These are phyloP conservation scores for Tulasnella sp. DNA, from an alignment of 768 basidiomycete species.

Conservation along the genomic window DNA sequence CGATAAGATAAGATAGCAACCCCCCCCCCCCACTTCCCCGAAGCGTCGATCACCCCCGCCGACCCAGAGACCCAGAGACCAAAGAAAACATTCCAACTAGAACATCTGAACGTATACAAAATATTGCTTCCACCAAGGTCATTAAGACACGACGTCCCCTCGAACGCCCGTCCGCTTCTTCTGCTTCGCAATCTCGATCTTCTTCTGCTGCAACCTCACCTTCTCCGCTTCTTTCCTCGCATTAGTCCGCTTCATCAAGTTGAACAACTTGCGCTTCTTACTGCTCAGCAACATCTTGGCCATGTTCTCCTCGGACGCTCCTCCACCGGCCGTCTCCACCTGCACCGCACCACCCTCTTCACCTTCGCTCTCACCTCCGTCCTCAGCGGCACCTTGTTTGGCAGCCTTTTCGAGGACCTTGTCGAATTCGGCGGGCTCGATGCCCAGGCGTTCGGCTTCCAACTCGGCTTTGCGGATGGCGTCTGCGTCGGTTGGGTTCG, in stretches of 20 bases:
- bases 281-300: slow-evolving; percentile 98
- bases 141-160: neutral
- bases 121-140: too few relatives aligned
- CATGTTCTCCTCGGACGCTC: slow-evolving; percentile 67
- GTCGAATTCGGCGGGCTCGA: slow-evolving; percentile 75
- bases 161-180: slow-evolving; percentile 36
- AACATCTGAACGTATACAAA: neutral
- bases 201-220: slow-evolving; percentile 51
- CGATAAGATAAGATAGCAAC: neutral
- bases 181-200: slow-evolving; percentile 52
- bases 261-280: slow-evolving; percentile 88
- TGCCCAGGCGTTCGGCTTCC: slow-evolving; percentile 82
- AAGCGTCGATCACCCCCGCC: too few relatives aligned
- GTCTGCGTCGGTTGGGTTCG: slow-evolving; percentile 53
- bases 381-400: slow-evolving; percentile 33
- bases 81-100: neutral
- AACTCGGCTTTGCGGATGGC: slow-evolving; percentile 83
- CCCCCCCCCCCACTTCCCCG: too few relatives aligned
- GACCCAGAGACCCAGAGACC: too few relatives aligned
- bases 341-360: slow-evolving; percentile 22
- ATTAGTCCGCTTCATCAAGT: slow-evolving; percentile 86
- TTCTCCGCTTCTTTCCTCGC: slow-evolving; percentile 77
- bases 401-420: slow-evolving; percentile 59
- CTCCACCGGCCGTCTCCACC: slow-evolving; percentile 33
- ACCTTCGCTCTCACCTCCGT: slow-evolving; percentile 30